Base-by-base conservation (phyloP, 1,284 basidiomycete genomes). In the Fistulinella cinereoalba region DNA sequence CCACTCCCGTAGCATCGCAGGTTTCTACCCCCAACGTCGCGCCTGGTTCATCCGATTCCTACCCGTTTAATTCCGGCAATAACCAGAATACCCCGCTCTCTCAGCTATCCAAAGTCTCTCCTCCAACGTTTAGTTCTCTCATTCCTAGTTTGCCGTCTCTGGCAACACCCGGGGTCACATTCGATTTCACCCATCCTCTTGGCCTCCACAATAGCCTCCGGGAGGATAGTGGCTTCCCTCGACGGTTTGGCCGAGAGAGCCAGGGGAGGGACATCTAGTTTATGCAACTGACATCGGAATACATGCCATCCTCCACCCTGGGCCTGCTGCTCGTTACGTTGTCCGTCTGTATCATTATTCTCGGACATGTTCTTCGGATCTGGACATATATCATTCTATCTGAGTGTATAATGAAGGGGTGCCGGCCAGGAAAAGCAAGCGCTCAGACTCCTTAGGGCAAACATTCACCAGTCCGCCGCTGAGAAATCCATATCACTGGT, bases 121-220 rank as follows among this genome's bases (percentile, higher is more conserved):
- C 58, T 67, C 65, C 33, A 49, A 60, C 37, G 5, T 57, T 62
- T 12, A 66, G 49, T 0, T 65, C 60, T 13, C 64, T 61, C 2
- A 59, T 64, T 24, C 65, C 61, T 21, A 64, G 48, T 21, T 60
- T 65, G 33, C 73, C 64, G 18, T 72, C 71, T 31, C 70, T 70
- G 27, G 66, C 70, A 39, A 69, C 52, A 11, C 44, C 47, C 32
- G 61, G 61, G 15, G 41, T 25, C 25, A 16, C 36, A 23, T 34
- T 56, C 3, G 62, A 63, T 12, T 41, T 55, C 7, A 38, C 47
- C 25, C 42, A 46, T 18, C 25, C 34, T 31, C 51, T 33, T 45
- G 48, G 10, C 28, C 13, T 45, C 13, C 43, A 37, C 4, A 19
- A 46, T 4, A 29, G n/a, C 19, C 13, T 44, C 33, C 46, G 52